Evolutionary conservation across 2,329 filamentous ascomycete genomes (phyloP).

Genomic region (Venturia nashicola): DNA sequence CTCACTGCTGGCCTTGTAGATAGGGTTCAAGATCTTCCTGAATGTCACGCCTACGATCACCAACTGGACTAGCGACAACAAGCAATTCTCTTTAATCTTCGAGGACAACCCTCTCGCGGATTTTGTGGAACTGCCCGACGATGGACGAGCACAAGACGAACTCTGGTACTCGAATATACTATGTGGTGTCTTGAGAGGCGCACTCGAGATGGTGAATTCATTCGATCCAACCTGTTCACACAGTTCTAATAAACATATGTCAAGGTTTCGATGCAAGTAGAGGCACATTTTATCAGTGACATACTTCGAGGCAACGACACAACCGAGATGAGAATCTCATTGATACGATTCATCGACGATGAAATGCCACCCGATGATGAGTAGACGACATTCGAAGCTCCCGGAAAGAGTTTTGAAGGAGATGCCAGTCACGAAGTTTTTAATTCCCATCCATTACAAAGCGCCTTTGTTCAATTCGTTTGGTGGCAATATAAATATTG

Average conservation of each 20-base stretch:
- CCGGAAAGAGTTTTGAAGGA: too few species aligned
- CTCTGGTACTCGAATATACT: conserved; percentile 98
- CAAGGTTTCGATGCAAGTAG: conserved; percentile 89
- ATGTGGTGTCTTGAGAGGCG: conserved; percentile 80
- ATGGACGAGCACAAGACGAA: conserved; percentile 89
- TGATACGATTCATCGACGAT: conserved; percentile 92
- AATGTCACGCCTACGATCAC: conserved; percentile 90
- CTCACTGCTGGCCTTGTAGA: conserved; percentile 37
- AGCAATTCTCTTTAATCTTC: conserved; percentile 90
- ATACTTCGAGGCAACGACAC: conserved; percentile 86
- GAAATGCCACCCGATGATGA: conserved; percentile 96
- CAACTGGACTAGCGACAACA: conserved; percentile 93
- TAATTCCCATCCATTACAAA: not conserved
- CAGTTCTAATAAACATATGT: not conserved
- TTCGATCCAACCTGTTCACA: not conserved
- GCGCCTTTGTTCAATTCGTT: not conserved
- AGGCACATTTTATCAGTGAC: conserved; percentile 92
- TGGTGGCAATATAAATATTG: not conserved
- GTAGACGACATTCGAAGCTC: conserved; percentile 27
- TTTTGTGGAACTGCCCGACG: conserved; percentile 94
- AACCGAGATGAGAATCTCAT: conserved; percentile 88
- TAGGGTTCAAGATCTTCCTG: conserved; percentile 98
- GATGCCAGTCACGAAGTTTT: not conserved
- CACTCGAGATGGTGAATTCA: conserved; percentile 75
- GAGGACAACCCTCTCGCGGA: conserved; percentile 96